Evolutionary conservation across 2,329 filamentous ascomycete species (phyloP).

Genomic region (Colletotrichum somersetense): DNA sequence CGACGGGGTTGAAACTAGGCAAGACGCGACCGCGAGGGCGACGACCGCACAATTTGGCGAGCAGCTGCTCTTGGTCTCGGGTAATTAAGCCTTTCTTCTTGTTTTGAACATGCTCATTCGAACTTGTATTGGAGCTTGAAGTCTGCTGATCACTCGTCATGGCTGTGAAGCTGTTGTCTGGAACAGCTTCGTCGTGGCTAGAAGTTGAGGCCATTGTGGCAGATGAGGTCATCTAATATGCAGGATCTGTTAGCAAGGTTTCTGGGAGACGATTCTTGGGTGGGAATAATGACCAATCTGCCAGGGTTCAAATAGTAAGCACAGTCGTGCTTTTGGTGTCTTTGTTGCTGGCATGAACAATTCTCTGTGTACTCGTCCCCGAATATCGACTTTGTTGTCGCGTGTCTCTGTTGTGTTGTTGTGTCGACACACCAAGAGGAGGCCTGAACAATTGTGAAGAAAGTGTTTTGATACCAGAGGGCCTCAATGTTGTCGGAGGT

Average conservation of each 20-base stretch:
- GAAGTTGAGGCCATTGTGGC: neutral
- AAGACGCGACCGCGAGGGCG: too few species aligned
- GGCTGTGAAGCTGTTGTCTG: too few species aligned
- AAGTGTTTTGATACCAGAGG: neutral
- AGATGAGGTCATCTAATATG: neutral
- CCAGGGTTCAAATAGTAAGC: neutral
- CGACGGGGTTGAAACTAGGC: too few species aligned
- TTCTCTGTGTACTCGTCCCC: conserved; percentile 5
- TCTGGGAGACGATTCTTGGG: neutral
- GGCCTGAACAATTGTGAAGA: neutral
- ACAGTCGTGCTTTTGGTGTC: neutral
- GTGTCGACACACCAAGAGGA: neutral
- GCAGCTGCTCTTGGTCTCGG: too few species aligned
- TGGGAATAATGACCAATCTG: neutral
- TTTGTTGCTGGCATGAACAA: conserved; percentile 7
- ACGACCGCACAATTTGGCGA: neutral
- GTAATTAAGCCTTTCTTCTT: accelerated
- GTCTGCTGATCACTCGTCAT: neutral
- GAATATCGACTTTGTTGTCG: too few species aligned
- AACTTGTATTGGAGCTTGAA: neutral
- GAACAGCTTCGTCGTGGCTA: too few species aligned
- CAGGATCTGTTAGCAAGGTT: neutral
- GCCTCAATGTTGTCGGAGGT: neutral
- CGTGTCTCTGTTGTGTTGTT: neutral
- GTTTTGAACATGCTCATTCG: neutral